A percentile compares a stretch with the other conserved stretches of the same genome.
phyloP scores from a whole-genome alignment of 805 yeast genomes.

The Spathaspora arborariae region DNA sequence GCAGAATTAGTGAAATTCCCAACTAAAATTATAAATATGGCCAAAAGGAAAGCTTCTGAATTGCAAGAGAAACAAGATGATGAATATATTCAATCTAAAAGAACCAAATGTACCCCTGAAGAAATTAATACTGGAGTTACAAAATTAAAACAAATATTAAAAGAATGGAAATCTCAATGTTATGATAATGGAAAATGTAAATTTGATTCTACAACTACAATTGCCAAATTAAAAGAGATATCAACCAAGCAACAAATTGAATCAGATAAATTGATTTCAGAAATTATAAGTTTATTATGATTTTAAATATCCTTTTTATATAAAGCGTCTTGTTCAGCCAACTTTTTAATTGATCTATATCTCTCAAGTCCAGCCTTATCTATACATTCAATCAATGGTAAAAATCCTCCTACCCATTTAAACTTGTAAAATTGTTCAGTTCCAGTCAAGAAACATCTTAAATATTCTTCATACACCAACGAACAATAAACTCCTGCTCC shows the following conservation, averaged over 20 bases:
- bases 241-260: neutral
- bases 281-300: slow-evolving; percentile 37
- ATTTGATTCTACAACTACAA: slow-evolving; percentile 33
- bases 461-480: slow-evolving; percentile 71
- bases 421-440: slow-evolving; percentile 53
- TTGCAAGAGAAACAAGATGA: slow-evolving; percentile 52
- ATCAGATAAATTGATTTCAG: slow-evolving; percentile 43
- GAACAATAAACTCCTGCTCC: slow-evolving; percentile 87
- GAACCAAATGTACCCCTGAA: slow-evolving; percentile 46
- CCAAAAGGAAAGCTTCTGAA: slow-evolving; percentile 89
- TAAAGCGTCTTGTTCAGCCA: slow-evolving; percentile 14
- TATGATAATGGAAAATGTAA: slow-evolving; percentile 36
- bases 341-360: slow-evolving; percentile 13
- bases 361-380: slow-evolving; percentile 24
- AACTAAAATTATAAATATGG: slow-evolving; percentile 84
- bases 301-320: slow-evolving; percentile 1
- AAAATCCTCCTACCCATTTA: slow-evolving; percentile 50
- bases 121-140: slow-evolving; percentile 56
- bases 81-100: slow-evolving; percentile 43
- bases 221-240: slow-evolving; percentile 16
- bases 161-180: slow-evolving; percentile 50
- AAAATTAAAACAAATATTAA: slow-evolving; percentile 43
- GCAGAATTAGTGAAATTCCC: slow-evolving; percentile 96
- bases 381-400: slow-evolving; percentile 46
- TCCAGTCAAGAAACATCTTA: slow-evolving; percentile 63